Conservation (phyloP, 345 rosid species). For the Chamaenerion angustifolium region DNA sequence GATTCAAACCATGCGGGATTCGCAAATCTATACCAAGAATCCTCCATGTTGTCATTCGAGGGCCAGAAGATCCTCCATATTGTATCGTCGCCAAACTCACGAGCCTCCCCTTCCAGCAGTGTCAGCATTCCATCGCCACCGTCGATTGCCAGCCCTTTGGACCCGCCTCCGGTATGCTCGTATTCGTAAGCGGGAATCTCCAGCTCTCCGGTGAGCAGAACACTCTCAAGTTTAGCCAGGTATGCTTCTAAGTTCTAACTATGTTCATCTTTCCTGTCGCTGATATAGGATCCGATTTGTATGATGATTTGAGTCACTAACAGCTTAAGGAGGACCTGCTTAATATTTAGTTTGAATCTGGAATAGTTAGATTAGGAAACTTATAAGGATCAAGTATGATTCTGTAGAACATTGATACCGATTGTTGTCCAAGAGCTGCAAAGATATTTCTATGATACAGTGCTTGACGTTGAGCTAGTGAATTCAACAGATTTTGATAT, state of each 20-base stretch:
- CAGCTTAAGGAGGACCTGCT: too few species aligned
- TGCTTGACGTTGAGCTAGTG: too few species aligned
- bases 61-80: conserved; percentile 72
- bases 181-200: conserved; percentile 82
- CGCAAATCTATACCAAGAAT: conserved; percentile 66
- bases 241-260: conserved; percentile 10
- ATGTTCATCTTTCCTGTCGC: conserved; percentile 1
- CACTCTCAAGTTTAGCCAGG: conserved; percentile 97
- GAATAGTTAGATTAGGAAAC: too few species aligned
- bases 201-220: conserved; percentile 88
- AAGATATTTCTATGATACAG: too few species aligned
- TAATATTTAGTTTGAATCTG: too few species aligned
- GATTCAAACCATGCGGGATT: conserved; percentile 52
- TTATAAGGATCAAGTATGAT: too few species aligned
- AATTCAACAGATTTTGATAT: too few species aligned
- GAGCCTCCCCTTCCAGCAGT: conserved; percentile 82
- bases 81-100: conserved; percentile 78
- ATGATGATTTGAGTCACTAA: background rate
- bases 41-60: conserved; percentile 84
- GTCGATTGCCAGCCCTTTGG: conserved; percentile 99
- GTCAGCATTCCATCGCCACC: conserved; percentile 69
- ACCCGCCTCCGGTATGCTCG: conserved; percentile 77
- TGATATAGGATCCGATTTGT: background rate
- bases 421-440: too few species aligned
- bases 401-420: too few species aligned